phyloP scores from a whole-genome alignment of 169 alveolate species.

The Condylostoma magnum region DNA sequence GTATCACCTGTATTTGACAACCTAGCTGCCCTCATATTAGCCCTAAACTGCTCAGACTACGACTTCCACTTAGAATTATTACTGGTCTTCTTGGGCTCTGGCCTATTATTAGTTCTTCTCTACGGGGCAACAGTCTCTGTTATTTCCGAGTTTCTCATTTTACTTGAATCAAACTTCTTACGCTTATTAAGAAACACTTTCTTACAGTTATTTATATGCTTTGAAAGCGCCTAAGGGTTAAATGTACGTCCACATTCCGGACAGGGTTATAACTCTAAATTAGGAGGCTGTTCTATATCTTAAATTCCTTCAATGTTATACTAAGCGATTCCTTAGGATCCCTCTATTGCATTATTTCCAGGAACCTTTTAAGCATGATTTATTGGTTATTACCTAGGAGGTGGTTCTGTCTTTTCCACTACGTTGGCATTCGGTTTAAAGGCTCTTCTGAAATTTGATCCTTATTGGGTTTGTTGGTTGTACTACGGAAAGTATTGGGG shows the following conservation, averaged over 20 bases:
- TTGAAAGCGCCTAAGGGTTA: slow-evolving; percentile 59
- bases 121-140: background rate
- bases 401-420: background rate
- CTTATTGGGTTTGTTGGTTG: background rate
- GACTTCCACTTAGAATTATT: slow-evolving; percentile 55
- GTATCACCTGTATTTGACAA: slow-evolving; percentile 34
- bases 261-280: slow-evolving; percentile 9
- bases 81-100: background rate
- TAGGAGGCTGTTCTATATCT: background rate
- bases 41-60: slow-evolving; percentile 58
- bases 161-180: slow-evolving; percentile 52
- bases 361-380: background rate
- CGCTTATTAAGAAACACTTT: slow-evolving; percentile 70
- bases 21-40: slow-evolving; percentile 55
- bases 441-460: slow-evolving; percentile 6
- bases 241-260: slow-evolving; percentile 76
- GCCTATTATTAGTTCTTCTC: background rate
- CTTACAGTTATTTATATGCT: slow-evolving; percentile 73
- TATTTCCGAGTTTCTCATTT: slow-evolving; percentile 33
- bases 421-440: slow-evolving; percentile 8
- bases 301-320: slow-evolving; percentile 19
- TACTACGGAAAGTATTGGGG: slow-evolving; percentile 1
- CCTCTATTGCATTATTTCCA: slow-evolving; percentile 5
- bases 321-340: slow-evolving; percentile 18
- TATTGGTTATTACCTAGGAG: background rate